A percentile compares a stretch with the other conserved stretches of the same genome.
Evolutionary conservation across 225 moss, liverwort and hornwort species (phyloP).

Genomic region (Antitrichia curtipendula): DNA sequence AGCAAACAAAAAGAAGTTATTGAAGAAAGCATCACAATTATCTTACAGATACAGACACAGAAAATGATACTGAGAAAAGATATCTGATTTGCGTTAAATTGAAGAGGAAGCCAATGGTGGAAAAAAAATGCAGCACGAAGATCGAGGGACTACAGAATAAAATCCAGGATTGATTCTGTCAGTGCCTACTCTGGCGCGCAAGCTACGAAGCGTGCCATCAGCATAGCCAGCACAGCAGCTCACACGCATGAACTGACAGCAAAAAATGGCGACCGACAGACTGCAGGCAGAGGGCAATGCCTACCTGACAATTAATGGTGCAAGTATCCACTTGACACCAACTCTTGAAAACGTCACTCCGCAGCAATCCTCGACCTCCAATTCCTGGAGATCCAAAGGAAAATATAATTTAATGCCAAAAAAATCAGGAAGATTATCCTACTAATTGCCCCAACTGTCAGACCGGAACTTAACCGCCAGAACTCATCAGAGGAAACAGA

Average conservation of each 20-base stretch:
- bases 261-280: background rate
- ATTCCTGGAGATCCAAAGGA: background rate
- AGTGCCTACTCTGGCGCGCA: background rate
- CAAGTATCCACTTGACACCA: background rate
- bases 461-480: no score
- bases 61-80: no score
- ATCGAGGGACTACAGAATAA: background rate
- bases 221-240: background rate
- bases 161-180: constrained; percentile 2
- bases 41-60: no score
- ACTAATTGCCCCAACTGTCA: background rate
- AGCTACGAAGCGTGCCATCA: background rate
- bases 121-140: background rate
- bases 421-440: background rate
- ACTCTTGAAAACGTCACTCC: background rate
- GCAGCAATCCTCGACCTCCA: background rate
- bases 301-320: background rate
- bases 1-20: background rate
- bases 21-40: background rate
- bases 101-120: no score
- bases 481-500: no score
- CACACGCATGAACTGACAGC: constrained; percentile 18
- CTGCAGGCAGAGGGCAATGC: background rate
- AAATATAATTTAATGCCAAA: no score
- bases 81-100: background rate